Percentiles rank a stretch among this genome's conserved stretches.
Evolutionary conservation across 139 green algal genomes (phyloP).

Genomic region (Haematococcus lacustris): DNA sequence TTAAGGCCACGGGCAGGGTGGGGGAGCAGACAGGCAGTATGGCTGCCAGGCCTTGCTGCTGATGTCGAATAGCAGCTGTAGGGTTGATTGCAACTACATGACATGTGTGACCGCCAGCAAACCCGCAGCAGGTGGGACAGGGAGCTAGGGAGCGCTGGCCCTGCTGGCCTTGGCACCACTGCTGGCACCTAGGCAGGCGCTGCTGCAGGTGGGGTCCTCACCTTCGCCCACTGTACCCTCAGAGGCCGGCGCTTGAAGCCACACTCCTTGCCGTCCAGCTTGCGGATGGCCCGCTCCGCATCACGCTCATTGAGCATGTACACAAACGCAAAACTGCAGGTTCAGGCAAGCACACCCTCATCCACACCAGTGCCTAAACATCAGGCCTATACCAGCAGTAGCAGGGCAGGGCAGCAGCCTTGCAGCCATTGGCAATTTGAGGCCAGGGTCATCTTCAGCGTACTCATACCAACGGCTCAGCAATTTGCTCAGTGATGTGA

Average conservation of each 20-base stretch:
- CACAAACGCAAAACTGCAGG: conserved; percentile 10
- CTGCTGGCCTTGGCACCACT: too few relatives aligned
- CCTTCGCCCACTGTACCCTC: conserved; percentile 71
- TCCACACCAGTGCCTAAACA: not conserved
- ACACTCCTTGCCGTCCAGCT: conserved; percentile 29
- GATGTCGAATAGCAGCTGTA: too few relatives aligned
- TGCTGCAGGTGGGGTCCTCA: too few relatives aligned
- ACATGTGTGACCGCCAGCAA: too few relatives aligned
- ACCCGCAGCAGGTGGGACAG: too few relatives aligned
- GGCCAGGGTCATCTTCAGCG: not conserved
- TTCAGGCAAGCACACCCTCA: not conserved
- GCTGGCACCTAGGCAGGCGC: too few relatives aligned
- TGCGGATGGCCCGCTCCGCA: conserved; percentile 7
- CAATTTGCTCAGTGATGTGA: too few relatives aligned
- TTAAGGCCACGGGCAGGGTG: too few relatives aligned
- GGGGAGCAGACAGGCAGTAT: too few relatives aligned
- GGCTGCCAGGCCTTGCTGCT: too few relatives aligned
- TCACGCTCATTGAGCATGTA: conserved; percentile 6
- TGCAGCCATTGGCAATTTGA: not conserved
- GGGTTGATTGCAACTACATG: too few relatives aligned
- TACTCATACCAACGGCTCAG: not conserved
- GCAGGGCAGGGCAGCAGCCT: not conserved
- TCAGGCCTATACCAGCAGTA: not conserved
- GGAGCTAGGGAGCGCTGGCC: too few relatives aligned
- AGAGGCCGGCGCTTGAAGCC: conserved; percentile 62